These are phyloP conservation scores for Crithidia brevicula DNA, from an alignment of 208 protist species.

Conservation along the genomic window DNA sequence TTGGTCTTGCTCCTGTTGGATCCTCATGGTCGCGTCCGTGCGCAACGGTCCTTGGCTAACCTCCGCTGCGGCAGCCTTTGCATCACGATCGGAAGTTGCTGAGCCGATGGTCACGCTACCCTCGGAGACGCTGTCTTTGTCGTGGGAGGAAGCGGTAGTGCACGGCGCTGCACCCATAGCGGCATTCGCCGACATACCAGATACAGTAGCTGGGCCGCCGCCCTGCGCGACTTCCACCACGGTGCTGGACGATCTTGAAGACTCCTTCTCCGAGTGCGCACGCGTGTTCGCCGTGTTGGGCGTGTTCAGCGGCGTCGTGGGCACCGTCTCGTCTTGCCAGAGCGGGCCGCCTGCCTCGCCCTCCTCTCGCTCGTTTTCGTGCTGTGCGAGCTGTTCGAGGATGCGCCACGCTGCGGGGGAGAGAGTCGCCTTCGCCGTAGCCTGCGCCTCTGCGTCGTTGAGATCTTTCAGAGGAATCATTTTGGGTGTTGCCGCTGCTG, in stretches of 20 bases:
- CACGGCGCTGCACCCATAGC: too few relatives aligned
- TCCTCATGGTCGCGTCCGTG: too few relatives aligned
- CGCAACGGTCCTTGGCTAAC: too few relatives aligned
- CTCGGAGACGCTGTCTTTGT: too few relatives aligned
- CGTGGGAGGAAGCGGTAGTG: too few relatives aligned
- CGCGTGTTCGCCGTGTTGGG: constrained; percentile 5
- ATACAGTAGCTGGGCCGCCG: too few relatives aligned
- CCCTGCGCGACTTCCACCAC: too few relatives aligned
- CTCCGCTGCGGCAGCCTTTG: too few relatives aligned
- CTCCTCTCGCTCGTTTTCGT: neutral
- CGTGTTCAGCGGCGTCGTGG: neutral
- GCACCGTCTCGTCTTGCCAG: neutral
- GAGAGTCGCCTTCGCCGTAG: constrained; percentile 1
- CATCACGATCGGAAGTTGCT: too few relatives aligned
- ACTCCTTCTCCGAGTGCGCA: neutral
- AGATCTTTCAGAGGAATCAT: constrained; percentile 3
- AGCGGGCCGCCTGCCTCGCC: neutral
- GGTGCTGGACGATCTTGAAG: neutral
- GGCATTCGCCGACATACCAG: too few relatives aligned
- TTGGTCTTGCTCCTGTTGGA: too few relatives aligned
- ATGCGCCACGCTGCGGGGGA: constrained; percentile 14
- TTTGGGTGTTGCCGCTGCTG: neutral
- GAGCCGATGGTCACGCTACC: too few relatives aligned
- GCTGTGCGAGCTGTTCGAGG: neutral
- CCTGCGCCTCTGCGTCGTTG: neutral